Evolutionary conservation across 163 green algal species (phyloP).

Genomic region (Chloromonas sp.): DNA sequence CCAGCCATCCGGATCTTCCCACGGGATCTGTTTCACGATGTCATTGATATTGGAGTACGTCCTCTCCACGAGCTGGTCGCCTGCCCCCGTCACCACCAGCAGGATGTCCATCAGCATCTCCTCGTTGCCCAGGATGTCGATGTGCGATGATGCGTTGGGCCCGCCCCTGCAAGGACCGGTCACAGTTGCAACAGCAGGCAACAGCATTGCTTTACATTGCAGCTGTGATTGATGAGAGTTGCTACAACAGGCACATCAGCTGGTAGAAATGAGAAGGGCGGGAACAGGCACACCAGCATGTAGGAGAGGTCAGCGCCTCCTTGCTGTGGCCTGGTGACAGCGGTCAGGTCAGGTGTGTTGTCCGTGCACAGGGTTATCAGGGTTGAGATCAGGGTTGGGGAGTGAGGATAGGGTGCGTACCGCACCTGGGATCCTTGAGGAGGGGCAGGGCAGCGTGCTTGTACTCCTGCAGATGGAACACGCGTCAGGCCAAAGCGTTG

Average conservation of each 20-base stretch:
- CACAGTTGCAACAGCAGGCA: slow-evolving; percentile 3
- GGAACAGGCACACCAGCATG: no score
- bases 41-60: slow-evolving; percentile 22
- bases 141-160: slow-evolving; percentile 56
- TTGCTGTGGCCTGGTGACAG: no score
- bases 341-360: no score
- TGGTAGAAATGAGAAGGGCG: no score
- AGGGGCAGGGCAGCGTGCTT: slow-evolving; percentile 30
- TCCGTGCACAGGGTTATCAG: no score
- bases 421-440: slow-evolving; percentile 30
- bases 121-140: slow-evolving; percentile 80
- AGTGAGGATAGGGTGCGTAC: no score
- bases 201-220: not conserved
- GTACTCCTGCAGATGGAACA: slow-evolving; percentile 48
- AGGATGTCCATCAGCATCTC: slow-evolving; percentile 71
- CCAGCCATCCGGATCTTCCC: slow-evolving; percentile 15
- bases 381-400: no score
- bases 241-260: not conserved
- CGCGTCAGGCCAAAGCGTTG: no score
- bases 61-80: slow-evolving; percentile 33
- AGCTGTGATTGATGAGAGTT: not conserved
- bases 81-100: slow-evolving; percentile 52
- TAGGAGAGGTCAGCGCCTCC: no score
- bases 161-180: slow-evolving; percentile 29
- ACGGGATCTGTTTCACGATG: slow-evolving; percentile 28